Conservation (phyloP, 768 basidiomycete species). For the Boletus rubropictus region DNA sequence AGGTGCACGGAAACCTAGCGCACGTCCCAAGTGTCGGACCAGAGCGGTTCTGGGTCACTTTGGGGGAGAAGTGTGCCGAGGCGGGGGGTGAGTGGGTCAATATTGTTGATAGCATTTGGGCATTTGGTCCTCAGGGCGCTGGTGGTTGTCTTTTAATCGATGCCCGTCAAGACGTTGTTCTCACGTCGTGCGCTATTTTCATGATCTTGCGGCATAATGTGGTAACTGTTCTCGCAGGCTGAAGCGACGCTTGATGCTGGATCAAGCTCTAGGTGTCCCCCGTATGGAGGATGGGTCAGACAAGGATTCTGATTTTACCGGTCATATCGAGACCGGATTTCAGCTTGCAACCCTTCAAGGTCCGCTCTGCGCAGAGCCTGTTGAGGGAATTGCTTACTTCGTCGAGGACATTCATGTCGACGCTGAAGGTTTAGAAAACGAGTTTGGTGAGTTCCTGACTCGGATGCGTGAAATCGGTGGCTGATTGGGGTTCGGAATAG, state of each 20-base stretch:
- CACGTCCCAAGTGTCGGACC: constrained; percentile 59
- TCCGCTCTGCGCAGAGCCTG: constrained; percentile 90
- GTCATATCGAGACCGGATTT: constrained; percentile 86
- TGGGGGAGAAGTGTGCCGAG: constrained; percentile 58
- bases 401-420: constrained; percentile 73
- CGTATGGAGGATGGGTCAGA: constrained; percentile 32
- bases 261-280: constrained; percentile 30
- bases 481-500: constrained; percentile 36
- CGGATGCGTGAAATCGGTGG: constrained; percentile 2
- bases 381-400: constrained; percentile 89
- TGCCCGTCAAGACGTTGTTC: constrained; percentile 40
- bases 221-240: constrained; percentile 36
- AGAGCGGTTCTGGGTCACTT: constrained; percentile 75
- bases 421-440: constrained; percentile 50
- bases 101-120: constrained; percentile 71
- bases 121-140: constrained; percentile 83
- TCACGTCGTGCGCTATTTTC: constrained; percentile 50
- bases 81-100: constrained; percentile 77
- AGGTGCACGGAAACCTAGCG: constrained; percentile 52
- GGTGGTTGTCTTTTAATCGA: constrained; percentile 89
- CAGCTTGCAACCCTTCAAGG: constrained; percentile 93
- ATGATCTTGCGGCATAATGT: constrained; percentile 4
- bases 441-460: constrained; percentile 49
- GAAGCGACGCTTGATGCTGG: constrained; percentile 41
- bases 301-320: constrained; percentile 59